Evolutionary conservation across 208 protist species (phyloP).

Genomic region (Lotmaria passim): DNA sequence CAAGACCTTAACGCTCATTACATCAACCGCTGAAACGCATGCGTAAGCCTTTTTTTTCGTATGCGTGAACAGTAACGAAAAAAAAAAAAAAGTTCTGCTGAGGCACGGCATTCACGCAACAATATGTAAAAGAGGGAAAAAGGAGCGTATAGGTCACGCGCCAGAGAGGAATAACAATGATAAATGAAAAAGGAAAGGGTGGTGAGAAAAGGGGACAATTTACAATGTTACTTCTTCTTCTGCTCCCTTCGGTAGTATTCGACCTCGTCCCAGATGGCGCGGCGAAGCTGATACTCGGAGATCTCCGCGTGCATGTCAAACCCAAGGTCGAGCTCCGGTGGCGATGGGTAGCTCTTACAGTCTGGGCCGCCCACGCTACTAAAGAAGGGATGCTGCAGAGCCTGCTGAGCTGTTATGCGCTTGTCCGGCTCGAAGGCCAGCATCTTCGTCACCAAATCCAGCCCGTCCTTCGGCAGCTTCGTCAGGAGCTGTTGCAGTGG

Average conservation of each 20-base stretch:
- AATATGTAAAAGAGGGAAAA: not conserved
- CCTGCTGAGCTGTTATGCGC: constrained; percentile 85
- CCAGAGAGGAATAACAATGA: too few species aligned
- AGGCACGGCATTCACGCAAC: too few species aligned
- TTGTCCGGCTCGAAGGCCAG: constrained; percentile 92
- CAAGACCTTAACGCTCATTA: too few species aligned
- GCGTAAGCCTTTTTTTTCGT: too few species aligned
- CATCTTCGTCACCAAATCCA: constrained; percentile 91
- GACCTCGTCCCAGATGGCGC: constrained; percentile 81
- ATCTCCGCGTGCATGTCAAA: constrained; percentile 89
- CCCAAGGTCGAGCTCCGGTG: constrained; percentile 63
- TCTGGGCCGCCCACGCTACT: constrained; percentile 54
- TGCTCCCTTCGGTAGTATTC: constrained; percentile 56
- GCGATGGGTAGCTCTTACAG: constrained; percentile 34
- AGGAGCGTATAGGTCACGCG: too few species aligned
- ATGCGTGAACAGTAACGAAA: too few species aligned
- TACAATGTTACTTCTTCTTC: constrained; percentile 44
- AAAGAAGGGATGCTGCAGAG: constrained; percentile 90
- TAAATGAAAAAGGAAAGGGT: not conserved
- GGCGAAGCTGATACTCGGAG: constrained; percentile 85
- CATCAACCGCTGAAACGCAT: too few species aligned
- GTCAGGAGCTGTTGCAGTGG: constrained; percentile 60
- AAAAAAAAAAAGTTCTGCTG: too few species aligned
- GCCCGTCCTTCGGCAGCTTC: constrained; percentile 65
- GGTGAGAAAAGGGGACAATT: too few species aligned